These are phyloP conservation scores for Fusarium musae DNA, from an alignment of 2,329 filamentous ascomycete genomes.

Conservation along the genomic window DNA sequence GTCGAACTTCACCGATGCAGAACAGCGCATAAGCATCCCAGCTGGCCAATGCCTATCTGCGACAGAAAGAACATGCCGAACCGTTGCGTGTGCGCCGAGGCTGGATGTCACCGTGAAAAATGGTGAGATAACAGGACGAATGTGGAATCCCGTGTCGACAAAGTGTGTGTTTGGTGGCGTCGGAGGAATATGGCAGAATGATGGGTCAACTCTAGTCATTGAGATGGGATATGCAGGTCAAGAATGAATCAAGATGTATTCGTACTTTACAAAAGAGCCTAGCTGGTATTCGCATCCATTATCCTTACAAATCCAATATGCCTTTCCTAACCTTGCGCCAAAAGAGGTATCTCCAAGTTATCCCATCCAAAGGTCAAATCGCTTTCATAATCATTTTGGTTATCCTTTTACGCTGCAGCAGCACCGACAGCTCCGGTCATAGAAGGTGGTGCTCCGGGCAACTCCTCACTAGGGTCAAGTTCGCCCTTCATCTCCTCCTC, in stretches of 20 bases:
- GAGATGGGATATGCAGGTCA: slow-evolving; percentile 20
- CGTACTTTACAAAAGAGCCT: slow-evolving; percentile 1
- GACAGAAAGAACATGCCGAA: slow-evolving; percentile 13
- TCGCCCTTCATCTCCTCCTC: slow-evolving; percentile 51
- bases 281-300: not conserved
- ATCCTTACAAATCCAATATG: not conserved
- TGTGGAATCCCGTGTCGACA: slow-evolving; percentile 40
- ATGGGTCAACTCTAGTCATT: slow-evolving; percentile 26
- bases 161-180: slow-evolving; percentile 37
- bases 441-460: not conserved
- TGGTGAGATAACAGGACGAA: slow-evolving; percentile 24
- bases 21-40: slow-evolving; percentile 8
- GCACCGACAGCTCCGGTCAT: slow-evolving; percentile 21
- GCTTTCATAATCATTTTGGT: slow-evolving; percentile 35
- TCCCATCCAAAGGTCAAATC: slow-evolving; percentile 16
- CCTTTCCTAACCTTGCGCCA: slow-evolving; percentile 19
- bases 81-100: slow-evolving; percentile 30
- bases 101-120: not conserved
- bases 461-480: slow-evolving; percentile 49
- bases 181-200: slow-evolving; percentile 38
- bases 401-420: slow-evolving; percentile 28
- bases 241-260: slow-evolving; percentile 12
- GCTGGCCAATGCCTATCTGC: slow-evolving; percentile 26
- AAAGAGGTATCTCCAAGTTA: slow-evolving; percentile 31
- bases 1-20: slow-evolving; percentile 2